Evolutionary conservation across 2,329 filamentous ascomycete genomes (phyloP).

Genomic region (Trichoderma simmonsii): DNA sequence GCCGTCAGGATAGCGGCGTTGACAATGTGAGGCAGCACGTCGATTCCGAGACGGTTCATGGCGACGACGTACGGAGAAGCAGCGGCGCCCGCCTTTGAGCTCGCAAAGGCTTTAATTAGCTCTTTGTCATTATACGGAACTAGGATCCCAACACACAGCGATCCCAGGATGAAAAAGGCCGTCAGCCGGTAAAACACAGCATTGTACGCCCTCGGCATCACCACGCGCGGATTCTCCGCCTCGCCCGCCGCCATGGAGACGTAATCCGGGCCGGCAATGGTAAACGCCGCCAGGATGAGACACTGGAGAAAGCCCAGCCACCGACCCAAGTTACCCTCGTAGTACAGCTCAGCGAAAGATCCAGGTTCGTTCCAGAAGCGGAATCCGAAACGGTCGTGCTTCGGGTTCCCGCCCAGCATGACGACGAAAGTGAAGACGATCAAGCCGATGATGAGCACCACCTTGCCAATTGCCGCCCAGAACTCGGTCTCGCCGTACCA

Average conservation of each 20-base stretch:
- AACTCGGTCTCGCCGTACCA: conserved; percentile 80
- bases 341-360: conserved; percentile 65
- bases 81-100: conserved; percentile 62
- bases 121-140: conserved; percentile 66
- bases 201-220: conserved; percentile 72
- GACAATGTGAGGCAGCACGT: conserved; percentile 65
- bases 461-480: conserved; percentile 67
- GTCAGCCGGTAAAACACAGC: conserved; percentile 76
- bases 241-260: conserved; percentile 68
- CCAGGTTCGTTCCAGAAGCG: conserved; percentile 64
- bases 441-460: conserved; percentile 67
- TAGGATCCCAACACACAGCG: conserved; percentile 67
- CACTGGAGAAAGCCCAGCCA: conserved; percentile 76
- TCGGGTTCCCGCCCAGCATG: conserved; percentile 79
- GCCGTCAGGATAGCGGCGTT: conserved; percentile 70
- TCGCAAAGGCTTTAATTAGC: conserved; percentile 57
- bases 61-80: conserved; percentile 66
- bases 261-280: conserved; percentile 66
- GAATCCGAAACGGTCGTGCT: conserved; percentile 70
- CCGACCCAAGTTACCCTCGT: conserved; percentile 61
- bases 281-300: conserved; percentile 67
- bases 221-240: conserved; percentile 64
- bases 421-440: conserved; percentile 76
- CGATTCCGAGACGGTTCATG: conserved; percentile 64
- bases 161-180: conserved; percentile 71